These are phyloP conservation scores for Bimuria novae-zelandiae DNA, from an alignment of 2,329 filamentous ascomycete species.

Conservation along the genomic window DNA sequence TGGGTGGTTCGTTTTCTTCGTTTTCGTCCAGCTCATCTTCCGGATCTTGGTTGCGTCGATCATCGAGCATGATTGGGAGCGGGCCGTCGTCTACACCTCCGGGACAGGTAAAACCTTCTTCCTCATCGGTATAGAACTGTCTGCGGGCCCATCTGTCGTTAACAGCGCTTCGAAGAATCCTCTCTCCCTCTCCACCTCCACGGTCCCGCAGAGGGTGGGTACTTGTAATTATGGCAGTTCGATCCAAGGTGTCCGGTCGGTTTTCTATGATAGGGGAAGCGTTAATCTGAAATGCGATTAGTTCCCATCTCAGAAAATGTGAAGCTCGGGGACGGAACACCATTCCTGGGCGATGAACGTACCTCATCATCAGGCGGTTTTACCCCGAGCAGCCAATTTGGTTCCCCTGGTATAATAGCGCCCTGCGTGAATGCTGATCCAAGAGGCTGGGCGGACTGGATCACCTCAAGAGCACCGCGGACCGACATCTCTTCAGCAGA, in stretches of 20 bases:
- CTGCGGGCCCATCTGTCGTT: constrained; percentile 75
- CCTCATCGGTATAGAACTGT: constrained; percentile 82
- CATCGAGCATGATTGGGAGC: constrained; percentile 9
- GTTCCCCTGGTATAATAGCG: constrained; percentile 34
- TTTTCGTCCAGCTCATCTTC: background rate
- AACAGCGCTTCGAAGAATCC: constrained; percentile 34
- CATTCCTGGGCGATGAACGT: constrained; percentile 32
- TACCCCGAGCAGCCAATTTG: constrained; percentile 23
- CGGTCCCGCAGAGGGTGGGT: constrained; percentile 9
- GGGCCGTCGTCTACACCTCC: constrained; percentile 20
- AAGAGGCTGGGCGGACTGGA: constrained; percentile 52
- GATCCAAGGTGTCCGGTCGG: constrained; percentile 11
- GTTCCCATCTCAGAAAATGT: too few relatives aligned
- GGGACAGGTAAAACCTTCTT: constrained; percentile 66
- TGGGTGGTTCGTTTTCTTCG: constrained; percentile 8
- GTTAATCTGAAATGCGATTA: background rate
- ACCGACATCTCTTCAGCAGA: constrained; percentile 77
- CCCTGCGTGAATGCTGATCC: constrained; percentile 51
- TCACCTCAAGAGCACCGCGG: constrained; percentile 48
- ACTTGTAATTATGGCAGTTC: constrained; percentile 21
- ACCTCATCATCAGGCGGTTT: constrained; percentile 41
- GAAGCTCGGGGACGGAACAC: constrained; percentile 18
- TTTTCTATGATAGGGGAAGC: background rate
- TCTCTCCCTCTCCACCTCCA: background rate
- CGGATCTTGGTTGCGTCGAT: constrained; percentile 13